These are phyloP conservation scores for Phytopythium vexans DNA, from an alignment of 352 stramenopile genomes.

Conservation along the genomic window DNA sequence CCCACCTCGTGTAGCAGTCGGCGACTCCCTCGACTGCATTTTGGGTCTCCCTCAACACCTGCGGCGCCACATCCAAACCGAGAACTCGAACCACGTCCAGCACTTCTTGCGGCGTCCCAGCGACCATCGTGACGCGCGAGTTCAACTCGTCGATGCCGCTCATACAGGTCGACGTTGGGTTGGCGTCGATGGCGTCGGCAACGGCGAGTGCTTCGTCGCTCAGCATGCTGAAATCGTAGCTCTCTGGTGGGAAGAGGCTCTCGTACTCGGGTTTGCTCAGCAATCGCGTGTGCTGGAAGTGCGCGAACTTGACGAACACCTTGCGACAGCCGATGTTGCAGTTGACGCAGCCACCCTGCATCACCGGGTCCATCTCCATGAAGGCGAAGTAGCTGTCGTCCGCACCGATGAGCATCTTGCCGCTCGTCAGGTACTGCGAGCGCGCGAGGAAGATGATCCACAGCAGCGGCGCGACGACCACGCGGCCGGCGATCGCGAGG, in stretches of 20 bases:
- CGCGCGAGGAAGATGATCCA: constrained; percentile 6
- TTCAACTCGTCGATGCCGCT: constrained; percentile 20
- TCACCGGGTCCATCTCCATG: constrained; percentile 10
- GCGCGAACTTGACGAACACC: constrained; percentile 12
- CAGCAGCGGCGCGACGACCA: constrained; percentile 5
- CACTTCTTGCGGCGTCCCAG: constrained; percentile 11
- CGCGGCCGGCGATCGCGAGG: constrained; percentile 7
- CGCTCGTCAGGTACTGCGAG: neutral
- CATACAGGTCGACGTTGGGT: constrained; percentile 13
- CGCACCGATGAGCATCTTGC: constrained; percentile 9
- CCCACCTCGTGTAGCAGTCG: constrained; percentile 8
- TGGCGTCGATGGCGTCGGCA: constrained; percentile 11
- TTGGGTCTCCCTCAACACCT: constrained; percentile 11
- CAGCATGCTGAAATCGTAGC: constrained; percentile 5
- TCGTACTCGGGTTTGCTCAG: constrained; percentile 10
- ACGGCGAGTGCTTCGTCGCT: constrained; percentile 4
- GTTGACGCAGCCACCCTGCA: constrained; percentile 7
- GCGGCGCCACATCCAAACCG: constrained; percentile 9
- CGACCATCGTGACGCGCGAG: constrained; percentile 18
- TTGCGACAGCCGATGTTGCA: constrained; percentile 14
- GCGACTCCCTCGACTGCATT: constrained; percentile 9
- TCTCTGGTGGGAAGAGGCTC: neutral
- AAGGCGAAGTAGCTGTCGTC: constrained; percentile 11
- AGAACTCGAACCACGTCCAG: constrained; percentile 17
- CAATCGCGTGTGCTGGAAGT: constrained; percentile 10